A percentile compares a stretch with the other conserved stretches of the same genome.
phyloP scores from a whole-genome alignment of 768 basidiomycete species.

The Amanita fuliginea region DNA sequence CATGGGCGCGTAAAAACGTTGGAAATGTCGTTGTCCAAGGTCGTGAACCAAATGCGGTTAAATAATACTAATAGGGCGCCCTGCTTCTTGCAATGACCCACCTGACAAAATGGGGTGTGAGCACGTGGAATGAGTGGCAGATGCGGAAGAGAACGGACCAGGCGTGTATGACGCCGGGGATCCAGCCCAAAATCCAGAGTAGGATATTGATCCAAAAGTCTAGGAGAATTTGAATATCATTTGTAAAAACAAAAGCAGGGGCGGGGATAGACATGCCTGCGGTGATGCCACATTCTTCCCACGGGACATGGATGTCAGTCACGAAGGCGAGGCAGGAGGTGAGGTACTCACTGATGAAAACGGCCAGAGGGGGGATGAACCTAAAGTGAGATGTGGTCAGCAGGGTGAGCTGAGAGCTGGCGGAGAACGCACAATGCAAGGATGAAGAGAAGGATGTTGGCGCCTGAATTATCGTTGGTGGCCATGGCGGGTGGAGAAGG shows the following conservation, averaged over 20 bases:
- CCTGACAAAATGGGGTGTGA: not conserved
- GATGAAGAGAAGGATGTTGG: not conserved
- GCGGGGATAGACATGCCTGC: not conserved
- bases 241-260: not conserved
- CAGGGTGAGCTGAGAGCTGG: not conserved
- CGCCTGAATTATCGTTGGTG: not conserved
- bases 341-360: conserved; percentile 3
- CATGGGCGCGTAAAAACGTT: not conserved
- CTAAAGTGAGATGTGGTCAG: not conserved
- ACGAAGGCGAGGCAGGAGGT: not conserved
- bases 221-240: not conserved
- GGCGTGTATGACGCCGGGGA: conserved; percentile 34
- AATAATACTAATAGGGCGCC: not conserved
- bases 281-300: not conserved
- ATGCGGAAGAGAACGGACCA: conserved; percentile 17
- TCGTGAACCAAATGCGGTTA: too few relatives aligned
- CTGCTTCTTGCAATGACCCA: conserved; percentile 2
- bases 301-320: not conserved
- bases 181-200: conserved; percentile 25
- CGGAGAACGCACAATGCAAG: not conserved
- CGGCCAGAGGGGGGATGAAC: conserved; percentile 4
- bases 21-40: not conserved
- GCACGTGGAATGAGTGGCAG: not conserved
- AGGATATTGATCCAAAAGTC: conserved; percentile 8
- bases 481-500: not conserved